phyloP scores from a whole-genome alignment of 352 stramenopile species.

The Thraustochytrium striatum region DNA sequence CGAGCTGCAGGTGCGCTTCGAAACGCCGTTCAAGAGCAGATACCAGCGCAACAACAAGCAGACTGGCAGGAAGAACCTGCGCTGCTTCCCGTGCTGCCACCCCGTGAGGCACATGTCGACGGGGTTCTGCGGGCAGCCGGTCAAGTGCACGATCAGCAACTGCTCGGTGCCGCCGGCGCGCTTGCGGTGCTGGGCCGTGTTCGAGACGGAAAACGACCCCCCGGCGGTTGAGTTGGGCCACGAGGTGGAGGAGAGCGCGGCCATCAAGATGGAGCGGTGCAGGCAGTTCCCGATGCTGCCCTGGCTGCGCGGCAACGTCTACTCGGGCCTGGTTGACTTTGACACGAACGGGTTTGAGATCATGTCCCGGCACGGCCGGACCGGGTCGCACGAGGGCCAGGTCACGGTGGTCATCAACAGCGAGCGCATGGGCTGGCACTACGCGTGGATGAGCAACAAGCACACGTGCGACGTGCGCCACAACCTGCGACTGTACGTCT shows the following conservation, averaged over 20 bases:
- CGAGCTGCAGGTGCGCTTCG: constrained; percentile 23
- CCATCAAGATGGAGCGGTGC: background rate
- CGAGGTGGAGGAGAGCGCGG: background rate
- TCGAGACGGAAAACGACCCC: background rate
- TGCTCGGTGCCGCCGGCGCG: background rate
- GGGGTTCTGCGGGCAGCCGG: constrained; percentile 76
- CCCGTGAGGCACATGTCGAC: constrained; percentile 71
- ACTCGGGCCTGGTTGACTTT: constrained; percentile 20
- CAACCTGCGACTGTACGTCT: constrained; percentile 49
- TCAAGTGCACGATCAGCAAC: constrained; percentile 61
- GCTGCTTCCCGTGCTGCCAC: constrained; percentile 71
- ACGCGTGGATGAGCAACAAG: constrained; percentile 53
- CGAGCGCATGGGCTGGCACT: constrained; percentile 51
- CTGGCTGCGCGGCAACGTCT: constrained; percentile 45
- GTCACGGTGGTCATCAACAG: constrained; percentile 40
- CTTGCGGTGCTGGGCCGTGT: background rate
- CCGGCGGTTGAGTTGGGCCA: background rate
- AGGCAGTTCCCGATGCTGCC: constrained; percentile 4
- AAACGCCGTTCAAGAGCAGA: constrained; percentile 61
- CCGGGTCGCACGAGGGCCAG: background rate
- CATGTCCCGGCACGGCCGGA: background rate
- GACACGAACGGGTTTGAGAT: constrained; percentile 36
- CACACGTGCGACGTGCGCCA: constrained; percentile 49
- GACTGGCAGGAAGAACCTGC: constrained; percentile 76
- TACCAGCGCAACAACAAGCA: constrained; percentile 86